Evolutionary conservation across 306 rosid species (phyloP).

Genomic region (Coriaria nepalensis): DNA sequence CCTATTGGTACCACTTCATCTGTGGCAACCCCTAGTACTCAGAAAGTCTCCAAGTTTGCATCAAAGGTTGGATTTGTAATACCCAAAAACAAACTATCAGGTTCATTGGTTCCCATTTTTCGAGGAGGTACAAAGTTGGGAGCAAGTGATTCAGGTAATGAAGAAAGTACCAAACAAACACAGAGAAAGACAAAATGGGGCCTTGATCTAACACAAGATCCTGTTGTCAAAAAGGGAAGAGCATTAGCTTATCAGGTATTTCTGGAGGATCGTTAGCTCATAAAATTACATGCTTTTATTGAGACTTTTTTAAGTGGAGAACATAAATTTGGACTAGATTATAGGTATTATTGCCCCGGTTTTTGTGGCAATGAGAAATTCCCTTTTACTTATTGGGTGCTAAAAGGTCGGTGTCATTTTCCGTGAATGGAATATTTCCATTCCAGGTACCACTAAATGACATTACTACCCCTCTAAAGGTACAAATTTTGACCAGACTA

Average conservation of each 20-base stretch:
- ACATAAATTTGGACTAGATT: too few species aligned
- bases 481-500: constrained; percentile 59
- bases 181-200: constrained; percentile 83
- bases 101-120: constrained; percentile 65
- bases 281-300: too few species aligned
- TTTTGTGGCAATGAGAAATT: constrained; percentile 23
- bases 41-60: constrained; percentile 64
- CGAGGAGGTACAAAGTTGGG: constrained; percentile 46
- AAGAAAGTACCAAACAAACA: constrained; percentile 41
- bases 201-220: constrained; percentile 56
- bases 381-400: constrained; percentile 21
- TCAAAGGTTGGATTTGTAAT: constrained; percentile 84
- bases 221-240: constrained; percentile 55
- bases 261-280: too few species aligned
- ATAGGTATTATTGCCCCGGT: too few species aligned
- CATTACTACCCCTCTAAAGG: constrained; percentile 40
- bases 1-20: constrained; percentile 37
- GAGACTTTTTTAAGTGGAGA: too few species aligned
- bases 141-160: constrained; percentile 28
- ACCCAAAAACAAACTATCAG: constrained; percentile 83
- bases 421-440: constrained; percentile 27
- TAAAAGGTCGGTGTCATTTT: constrained; percentile 23
- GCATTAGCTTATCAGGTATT: constrained; percentile 81
- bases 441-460: constrained; percentile 47
- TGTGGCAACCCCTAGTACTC: constrained; percentile 28